Conservation (phyloP, 2,329 filamentous ascomycete species). For the Trichoderma oligosporum region DNA sequence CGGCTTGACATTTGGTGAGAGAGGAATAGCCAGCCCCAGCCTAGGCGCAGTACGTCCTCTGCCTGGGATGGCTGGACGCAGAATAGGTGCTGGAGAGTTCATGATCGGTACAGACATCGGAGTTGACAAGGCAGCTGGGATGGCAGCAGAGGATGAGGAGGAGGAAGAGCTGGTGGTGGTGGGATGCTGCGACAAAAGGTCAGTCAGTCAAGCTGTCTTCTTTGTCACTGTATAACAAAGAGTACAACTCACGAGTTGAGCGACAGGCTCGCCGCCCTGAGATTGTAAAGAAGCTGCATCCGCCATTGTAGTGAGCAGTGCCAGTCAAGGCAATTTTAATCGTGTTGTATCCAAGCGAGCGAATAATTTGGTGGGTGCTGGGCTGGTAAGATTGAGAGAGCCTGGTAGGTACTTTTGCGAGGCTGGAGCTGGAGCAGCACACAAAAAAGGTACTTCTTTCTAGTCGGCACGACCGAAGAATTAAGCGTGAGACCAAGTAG, state of each 20-base stretch:
- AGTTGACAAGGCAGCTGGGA: constrained; percentile 31
- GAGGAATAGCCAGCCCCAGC: constrained; percentile 84
- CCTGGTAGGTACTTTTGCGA: neutral
- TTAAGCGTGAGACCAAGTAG: neutral
- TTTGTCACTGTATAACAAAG: neutral
- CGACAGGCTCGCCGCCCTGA: constrained; percentile 22
- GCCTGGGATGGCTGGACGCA: constrained; percentile 78
- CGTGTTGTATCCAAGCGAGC: constrained; percentile 8
- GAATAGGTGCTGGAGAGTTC: constrained; percentile 73
- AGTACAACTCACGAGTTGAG: constrained; percentile 23
- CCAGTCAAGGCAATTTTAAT: constrained; percentile 20
- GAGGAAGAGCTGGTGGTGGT: constrained; percentile 1
- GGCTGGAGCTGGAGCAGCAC: constrained; percentile 8
- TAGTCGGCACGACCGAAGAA: neutral
- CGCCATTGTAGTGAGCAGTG: constrained; percentile 26
- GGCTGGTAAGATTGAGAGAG: neutral
- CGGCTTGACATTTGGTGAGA: constrained; percentile 77
- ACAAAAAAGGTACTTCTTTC: neutral
- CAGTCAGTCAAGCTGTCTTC: constrained; percentile 9
- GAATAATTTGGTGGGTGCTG: constrained; percentile 13
- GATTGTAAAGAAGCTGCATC: constrained; percentile 26
- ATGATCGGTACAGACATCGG: constrained; percentile 52
- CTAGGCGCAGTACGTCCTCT: constrained; percentile 65
- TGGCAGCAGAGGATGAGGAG: constrained; percentile 18
- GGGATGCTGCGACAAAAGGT: constrained; percentile 12